Base-by-base conservation (phyloP, 768 basidiomycete genomes). In the Hericium erinaceus region DNA sequence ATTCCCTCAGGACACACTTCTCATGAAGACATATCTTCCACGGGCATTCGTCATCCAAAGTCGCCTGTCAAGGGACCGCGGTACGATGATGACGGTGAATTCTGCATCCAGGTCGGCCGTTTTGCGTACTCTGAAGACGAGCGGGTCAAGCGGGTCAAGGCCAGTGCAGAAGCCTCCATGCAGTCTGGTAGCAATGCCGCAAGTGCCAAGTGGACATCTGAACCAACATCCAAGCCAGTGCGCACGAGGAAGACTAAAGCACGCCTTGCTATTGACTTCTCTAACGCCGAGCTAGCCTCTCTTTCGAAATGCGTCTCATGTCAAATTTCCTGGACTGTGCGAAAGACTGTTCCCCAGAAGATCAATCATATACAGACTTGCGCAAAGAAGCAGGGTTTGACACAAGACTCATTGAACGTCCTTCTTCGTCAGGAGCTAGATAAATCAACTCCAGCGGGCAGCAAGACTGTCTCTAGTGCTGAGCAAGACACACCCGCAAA, bases 301-400 rank as follows among this genome's bases (percentile, higher is more conserved):
- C 65, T 91, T 2, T 67, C 71, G 11, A 80, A 73, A 63, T 92
- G 89, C 63, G 73, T 89, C 48, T 75, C 78, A 39, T 92, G 89
- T 62, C 79, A 81, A 22, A 65, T 77, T 13, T 69, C 69, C 1
- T 92, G 90, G 90, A 92, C 87, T 3, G 71, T 80, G 12, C 76
- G 79, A 55, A 93, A 93, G 67, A 79, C 79, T 3, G 71, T 71
- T 11, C 61, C 69, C 16, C 81, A 85, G 64, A 93, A 93, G 68
- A 68, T 80, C 66, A 62, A 75, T 2, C 91, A 93, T 65, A 79
- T 93, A 41, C 75, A 75, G 52, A 72, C 74, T 6, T 93, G 91
- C 67, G 81, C 85, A 12, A 83, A 78, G 69, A 90, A 84, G 68
- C 73, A 74, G 20, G 71, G 67, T 4, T 69, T 85, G 44, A 72